Evolutionary conservation across 2,329 filamentous ascomycete species (phyloP).

Genomic region (Chalaropsis ovoidea): DNA sequence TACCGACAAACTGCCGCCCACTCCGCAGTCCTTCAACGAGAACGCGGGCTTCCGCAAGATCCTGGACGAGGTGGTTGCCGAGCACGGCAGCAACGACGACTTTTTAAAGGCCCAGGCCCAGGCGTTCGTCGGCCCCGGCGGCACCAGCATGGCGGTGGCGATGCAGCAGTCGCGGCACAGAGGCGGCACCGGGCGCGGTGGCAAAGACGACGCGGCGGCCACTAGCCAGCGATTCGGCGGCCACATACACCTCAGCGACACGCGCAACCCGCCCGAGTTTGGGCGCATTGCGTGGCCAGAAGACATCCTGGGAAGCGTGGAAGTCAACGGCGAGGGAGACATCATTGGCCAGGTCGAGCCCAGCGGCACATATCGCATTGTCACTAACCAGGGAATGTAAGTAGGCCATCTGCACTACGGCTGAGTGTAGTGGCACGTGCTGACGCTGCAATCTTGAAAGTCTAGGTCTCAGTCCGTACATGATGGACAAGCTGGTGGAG

Average conservation of each 20-base stretch:
- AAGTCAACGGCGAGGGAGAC: conserved; percentile 48
- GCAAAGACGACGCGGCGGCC: conserved; percentile 45
- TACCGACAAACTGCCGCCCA: conserved; percentile 49
- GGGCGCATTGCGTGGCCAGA: conserved; percentile 60
- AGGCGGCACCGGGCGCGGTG: background rate
- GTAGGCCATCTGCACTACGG: conserved; percentile 31
- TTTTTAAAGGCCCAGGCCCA: conserved; percentile 46
- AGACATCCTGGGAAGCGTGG: conserved; percentile 58
- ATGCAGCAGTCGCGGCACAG: conserved; percentile 20
- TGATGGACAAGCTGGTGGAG: conserved; percentile 43
- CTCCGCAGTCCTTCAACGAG: conserved; percentile 48
- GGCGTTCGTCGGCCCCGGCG: conserved; percentile 50
- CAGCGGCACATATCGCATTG: conserved; percentile 53
- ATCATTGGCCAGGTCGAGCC: conserved; percentile 50
- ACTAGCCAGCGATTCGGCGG: conserved; percentile 53
- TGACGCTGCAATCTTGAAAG: conserved; percentile 31
- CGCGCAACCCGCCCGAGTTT: conserved; percentile 54
- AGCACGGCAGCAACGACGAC: conserved; percentile 48
- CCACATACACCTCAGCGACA: conserved; percentile 55
- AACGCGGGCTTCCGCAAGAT: conserved; percentile 52
- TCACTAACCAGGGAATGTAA: conserved; percentile 59
- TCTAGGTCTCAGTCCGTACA: conserved; percentile 45
- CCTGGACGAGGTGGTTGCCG: conserved; percentile 46
- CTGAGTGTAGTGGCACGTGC: conserved; percentile 8
- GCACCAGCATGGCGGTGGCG: conserved; percentile 30